Base-by-base conservation (phyloP, 306 rosid species). In the Cercis canadensis region DNA sequence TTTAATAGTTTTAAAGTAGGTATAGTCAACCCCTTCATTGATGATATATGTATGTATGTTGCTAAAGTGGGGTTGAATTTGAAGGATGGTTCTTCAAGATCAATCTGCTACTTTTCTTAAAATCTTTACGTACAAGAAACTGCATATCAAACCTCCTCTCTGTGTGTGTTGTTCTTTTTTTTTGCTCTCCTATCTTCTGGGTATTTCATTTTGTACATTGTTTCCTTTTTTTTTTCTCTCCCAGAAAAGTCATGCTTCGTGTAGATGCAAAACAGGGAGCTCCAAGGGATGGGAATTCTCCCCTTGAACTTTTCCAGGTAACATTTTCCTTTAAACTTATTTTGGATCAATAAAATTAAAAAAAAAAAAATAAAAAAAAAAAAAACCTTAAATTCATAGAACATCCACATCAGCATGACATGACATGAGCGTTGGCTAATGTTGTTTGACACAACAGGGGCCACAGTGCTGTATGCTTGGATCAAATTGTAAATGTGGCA, bases 181-280 rank as follows among this genome's bases (percentile, higher is more conserved):
- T 53, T 18, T 57, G 47, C 31, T 80, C 34, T 58, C 54, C 57
- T 39, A 64, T 68, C 41, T 8, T 65, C 33, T 40, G 32, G 34
- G 60, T 53, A 55, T 45, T 63, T 73, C 19, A 13, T 24, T 14
- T 56, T 65, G 74, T 43, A 16, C 51, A 61, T 64, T 78, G n/a
- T 50, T 56, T 81, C 53, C 65, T 17, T 50, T 51, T 69, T 36
- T 29, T 43, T 57, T 10, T 13, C 12, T 14, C 33, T 53, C 53
- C 70, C 86, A 95, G 99, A 78, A 82, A 86, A 68, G 81, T 83
- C 66, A 85, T 95, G 99, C 92, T 95, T 73, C 99, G 96, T 4
- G 99, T 95, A 61, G 97, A 95, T 84, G 99, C 99, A 62, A 85
- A 80, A 71, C 99, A 91, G 81, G 99, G 99, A 77, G 88, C 92